Conservation (phyloP, 768 basidiomycete genomes). For the Suillus plorans region DNA sequence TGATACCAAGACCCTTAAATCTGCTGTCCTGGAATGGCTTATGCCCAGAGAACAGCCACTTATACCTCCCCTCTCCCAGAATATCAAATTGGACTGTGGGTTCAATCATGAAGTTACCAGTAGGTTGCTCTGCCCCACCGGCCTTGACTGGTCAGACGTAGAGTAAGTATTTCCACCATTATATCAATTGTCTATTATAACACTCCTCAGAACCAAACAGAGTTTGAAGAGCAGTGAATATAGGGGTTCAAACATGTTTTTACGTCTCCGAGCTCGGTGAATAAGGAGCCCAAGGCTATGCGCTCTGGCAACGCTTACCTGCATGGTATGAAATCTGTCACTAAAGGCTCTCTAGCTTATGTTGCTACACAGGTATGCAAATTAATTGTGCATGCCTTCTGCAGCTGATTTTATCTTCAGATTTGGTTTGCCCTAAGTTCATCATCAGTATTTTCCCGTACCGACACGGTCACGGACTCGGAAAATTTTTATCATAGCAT, state of each 20-base stretch:
- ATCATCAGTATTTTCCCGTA: slow-evolving; percentile 16
- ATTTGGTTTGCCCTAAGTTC: slow-evolving; percentile 19
- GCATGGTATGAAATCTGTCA: slow-evolving; percentile 18
- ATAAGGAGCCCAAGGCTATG: slow-evolving; percentile 27
- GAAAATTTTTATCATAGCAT: slow-evolving; percentile 9
- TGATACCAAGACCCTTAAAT: slow-evolving; percentile 20
- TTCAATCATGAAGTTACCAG: slow-evolving; percentile 24
- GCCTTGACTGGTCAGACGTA: slow-evolving; percentile 26
- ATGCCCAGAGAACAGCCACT: slow-evolving; percentile 16
- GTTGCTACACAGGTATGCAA: slow-evolving; percentile 17
- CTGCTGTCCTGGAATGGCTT: slow-evolving; percentile 22
- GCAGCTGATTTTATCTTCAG: not conserved
- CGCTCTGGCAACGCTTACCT: slow-evolving; percentile 21
- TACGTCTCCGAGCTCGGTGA: slow-evolving; percentile 30
- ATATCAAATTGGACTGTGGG: slow-evolving; percentile 15
- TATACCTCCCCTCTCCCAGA: slow-evolving; percentile 11
- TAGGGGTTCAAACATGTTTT: slow-evolving; percentile 31
- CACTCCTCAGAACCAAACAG: not conserved
- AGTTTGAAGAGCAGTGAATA: not conserved
- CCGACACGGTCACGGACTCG: slow-evolving; percentile 22
- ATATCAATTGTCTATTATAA: not conserved
- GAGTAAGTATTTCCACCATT: slow-evolving; percentile 7
- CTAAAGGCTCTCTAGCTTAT: slow-evolving; percentile 20
- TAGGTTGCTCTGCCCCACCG: no score
- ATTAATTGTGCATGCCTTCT: no score